Evolutionary conservation across 2,329 filamentous ascomycete species (phyloP).

Genomic region (Beauveria rudraprayagi): DNA sequence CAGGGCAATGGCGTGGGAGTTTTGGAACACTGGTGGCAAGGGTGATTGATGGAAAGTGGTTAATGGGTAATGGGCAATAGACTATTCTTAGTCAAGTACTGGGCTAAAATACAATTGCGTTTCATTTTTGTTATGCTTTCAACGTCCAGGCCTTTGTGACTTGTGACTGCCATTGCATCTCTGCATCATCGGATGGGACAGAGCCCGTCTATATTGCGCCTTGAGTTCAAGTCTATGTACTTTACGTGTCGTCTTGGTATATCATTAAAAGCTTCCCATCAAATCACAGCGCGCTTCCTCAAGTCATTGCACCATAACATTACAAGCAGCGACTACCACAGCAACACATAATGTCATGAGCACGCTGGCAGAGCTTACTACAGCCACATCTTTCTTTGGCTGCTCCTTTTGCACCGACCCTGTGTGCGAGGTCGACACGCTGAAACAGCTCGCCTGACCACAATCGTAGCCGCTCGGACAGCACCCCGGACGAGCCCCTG

Average conservation of each 20-base stretch:
- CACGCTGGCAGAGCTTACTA: background rate
- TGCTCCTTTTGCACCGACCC: constrained; percentile 46
- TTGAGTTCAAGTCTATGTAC: background rate
- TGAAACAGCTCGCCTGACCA: constrained; percentile 63
- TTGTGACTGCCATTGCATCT: background rate
- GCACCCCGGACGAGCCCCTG: constrained; percentile 65
- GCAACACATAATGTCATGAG: background rate
- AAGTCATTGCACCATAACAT: background rate
- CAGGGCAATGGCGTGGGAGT: background rate
- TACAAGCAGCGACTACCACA: background rate
- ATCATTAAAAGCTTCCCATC: background rate
- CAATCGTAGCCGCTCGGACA: constrained; percentile 74
- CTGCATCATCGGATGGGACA: background rate
- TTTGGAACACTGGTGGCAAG: background rate
- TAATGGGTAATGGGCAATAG: background rate
- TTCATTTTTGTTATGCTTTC: background rate
- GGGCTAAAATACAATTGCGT: constrained; percentile 5
- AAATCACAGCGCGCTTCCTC: background rate
- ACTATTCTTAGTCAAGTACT: constrained; percentile 3
- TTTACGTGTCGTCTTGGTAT: background rate
- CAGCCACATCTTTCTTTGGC: background rate
- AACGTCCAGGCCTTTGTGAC: background rate
- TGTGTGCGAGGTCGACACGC: constrained; percentile 43
- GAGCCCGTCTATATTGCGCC: background rate
- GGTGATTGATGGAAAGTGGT: background rate